These are phyloP conservation scores for Ogataea ganodermae DNA, from an alignment of 805 yeast genomes.

Conservation along the genomic window DNA sequence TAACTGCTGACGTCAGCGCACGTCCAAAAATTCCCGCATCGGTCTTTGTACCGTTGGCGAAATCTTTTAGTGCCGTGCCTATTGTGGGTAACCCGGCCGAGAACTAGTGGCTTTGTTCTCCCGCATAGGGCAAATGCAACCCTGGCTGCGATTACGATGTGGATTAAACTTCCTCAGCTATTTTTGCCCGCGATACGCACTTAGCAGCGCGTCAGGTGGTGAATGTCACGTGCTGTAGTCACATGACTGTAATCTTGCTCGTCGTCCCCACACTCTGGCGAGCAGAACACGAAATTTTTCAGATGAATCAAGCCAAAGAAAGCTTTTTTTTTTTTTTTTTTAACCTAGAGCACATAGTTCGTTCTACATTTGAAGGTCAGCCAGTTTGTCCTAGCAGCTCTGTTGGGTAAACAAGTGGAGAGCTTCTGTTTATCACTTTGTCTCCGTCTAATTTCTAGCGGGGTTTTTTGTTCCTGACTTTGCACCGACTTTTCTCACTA, in stretches of 20 bases:
- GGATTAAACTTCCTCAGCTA: too few relatives aligned
- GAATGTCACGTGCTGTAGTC: constrained; percentile 1
- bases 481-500: not conserved
- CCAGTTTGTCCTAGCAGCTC: too few relatives aligned
- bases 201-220: too few relatives aligned
- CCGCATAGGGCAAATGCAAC: not conserved
- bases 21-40: constrained; percentile 1
- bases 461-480: not conserved
- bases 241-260: not conserved
- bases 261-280: not conserved
- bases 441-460: not conserved
- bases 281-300: constrained; percentile 2
- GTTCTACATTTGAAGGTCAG: constrained; percentile 2
- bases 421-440: not conserved
- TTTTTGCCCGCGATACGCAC: too few relatives aligned
- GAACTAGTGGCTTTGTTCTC: not conserved
- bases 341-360: not conserved
- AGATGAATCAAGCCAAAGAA: not conserved
- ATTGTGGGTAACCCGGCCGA: not conserved
- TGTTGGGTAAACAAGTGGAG: constrained; percentile 8
- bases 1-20: not conserved
- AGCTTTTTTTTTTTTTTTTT: not conserved
- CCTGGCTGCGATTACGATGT: not conserved
- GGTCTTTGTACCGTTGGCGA: not conserved
- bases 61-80: not conserved